Evolutionary conservation across 768 basidiomycete species (phyloP).

Genomic region (Cystobasidium tubakii): DNA sequence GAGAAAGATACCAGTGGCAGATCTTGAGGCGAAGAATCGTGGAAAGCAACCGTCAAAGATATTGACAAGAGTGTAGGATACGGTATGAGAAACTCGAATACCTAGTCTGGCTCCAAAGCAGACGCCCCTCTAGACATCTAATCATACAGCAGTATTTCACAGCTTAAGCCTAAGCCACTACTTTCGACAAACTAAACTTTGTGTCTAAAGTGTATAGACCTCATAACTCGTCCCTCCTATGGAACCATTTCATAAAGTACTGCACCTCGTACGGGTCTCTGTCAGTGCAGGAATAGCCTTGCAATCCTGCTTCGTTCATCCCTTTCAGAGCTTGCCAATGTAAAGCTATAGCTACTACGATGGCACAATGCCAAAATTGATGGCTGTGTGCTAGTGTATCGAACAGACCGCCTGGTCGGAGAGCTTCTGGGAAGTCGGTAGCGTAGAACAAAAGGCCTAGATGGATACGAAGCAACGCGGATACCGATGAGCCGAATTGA

Average conservation of each 20-base stretch:
- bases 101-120: no score
- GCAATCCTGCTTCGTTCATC: slow-evolving; percentile 20
- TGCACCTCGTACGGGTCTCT: slow-evolving; percentile 13
- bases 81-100: not conserved
- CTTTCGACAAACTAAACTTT: not conserved
- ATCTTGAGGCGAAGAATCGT: no score
- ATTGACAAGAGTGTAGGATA: no score
- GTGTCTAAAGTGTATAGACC: not conserved
- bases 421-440: slow-evolving; percentile 32
- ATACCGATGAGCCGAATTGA: not conserved
- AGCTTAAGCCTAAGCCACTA: not conserved
- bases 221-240: slow-evolving; percentile 21
- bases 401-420: slow-evolving; percentile 36
- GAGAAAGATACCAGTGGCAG: no score
- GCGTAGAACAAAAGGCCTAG: slow-evolving; percentile 33
- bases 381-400: slow-evolving; percentile 33
- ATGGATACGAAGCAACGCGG: not conserved
- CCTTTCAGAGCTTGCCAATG: slow-evolving; percentile 28
- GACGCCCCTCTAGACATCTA: not conserved
- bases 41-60: no score
- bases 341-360: slow-evolving; percentile 31
- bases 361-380: slow-evolving; percentile 36
- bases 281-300: slow-evolving; percentile 19
- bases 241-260: slow-evolving; percentile 20
- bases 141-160: not conserved